phyloP scores from a whole-genome alignment of 1,139 yeast genomes.

The Maudiozyma humilis region DNA sequence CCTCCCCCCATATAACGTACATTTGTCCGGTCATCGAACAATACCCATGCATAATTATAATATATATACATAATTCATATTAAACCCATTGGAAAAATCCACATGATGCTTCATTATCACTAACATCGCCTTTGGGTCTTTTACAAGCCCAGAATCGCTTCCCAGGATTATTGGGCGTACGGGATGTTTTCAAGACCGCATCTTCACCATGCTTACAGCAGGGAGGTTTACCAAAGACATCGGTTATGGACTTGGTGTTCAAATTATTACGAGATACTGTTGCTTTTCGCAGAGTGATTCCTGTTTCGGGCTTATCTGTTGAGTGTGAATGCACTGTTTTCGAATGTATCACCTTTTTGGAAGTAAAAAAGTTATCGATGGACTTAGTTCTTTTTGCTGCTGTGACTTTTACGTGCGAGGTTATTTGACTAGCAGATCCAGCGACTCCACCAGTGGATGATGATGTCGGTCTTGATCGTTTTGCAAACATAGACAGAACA shows the following conservation, averaged over 20 bases:
- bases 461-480: conserved; percentile 7
- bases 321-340: too few relatives aligned
- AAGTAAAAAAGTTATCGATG: conserved; percentile 14
- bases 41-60: not conserved
- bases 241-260: conserved; percentile 8
- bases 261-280: not conserved
- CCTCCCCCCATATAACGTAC: not conserved
- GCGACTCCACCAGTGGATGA: not conserved
- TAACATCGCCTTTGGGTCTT: conserved; percentile 30
- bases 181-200: conserved; percentile 44
- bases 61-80: not conserved
- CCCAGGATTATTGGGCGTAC: conserved; percentile 41
- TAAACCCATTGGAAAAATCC: conserved; percentile 36
- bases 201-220: conserved; percentile 43
- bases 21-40: not conserved
- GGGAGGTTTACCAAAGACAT: conserved; percentile 38
- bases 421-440: too few relatives aligned
- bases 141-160: conserved; percentile 55
- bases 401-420: not conserved
- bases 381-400: conserved; percentile 6
- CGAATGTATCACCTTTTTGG: not conserved
- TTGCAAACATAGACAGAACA: conserved; percentile 45
- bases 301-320: not conserved
- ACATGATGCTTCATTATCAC: conserved; percentile 29
- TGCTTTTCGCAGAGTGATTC: not conserved